Evolutionary conservation across 495 filamentous ascomycete species (phyloP).

Genomic region (Neurospora sp.): DNA sequence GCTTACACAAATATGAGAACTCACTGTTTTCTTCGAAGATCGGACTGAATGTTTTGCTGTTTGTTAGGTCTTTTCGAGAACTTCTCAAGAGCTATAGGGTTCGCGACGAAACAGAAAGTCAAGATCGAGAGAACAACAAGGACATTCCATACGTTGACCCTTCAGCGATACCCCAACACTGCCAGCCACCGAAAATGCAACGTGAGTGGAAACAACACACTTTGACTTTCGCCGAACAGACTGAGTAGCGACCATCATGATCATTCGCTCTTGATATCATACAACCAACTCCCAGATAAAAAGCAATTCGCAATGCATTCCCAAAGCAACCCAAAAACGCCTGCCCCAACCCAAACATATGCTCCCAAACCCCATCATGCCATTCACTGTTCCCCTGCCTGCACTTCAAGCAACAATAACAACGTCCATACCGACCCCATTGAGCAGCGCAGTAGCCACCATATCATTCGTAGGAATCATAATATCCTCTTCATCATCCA

Average conservation of each 20-base stretch:
- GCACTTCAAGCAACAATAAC: slow-evolving; percentile 1
- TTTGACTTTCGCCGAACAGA: not conserved
- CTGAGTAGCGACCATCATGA: not conserved
- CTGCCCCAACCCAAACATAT: not conserved
- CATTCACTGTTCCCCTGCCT: not conserved
- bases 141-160: not conserved
- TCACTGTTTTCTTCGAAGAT: not conserved
- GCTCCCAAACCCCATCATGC: not conserved
- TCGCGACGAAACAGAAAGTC: not conserved
- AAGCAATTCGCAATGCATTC: not conserved
- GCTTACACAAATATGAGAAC: not conserved
- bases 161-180: not conserved
- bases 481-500: slow-evolving; percentile 23
- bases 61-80: not conserved
- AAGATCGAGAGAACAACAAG: not conserved
- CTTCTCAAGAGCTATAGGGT: not conserved
- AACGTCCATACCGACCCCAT: slow-evolving; percentile 4
- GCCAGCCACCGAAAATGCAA: not conserved
- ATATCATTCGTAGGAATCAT: not conserved
- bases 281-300: not conserved
- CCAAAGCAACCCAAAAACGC: not conserved
- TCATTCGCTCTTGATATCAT: not conserved
- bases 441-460: not conserved
- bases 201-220: not conserved
- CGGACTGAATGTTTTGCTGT: not conserved